Evolutionary conservation across 805 yeast genomes (phyloP).

Genomic region (Gaillardinia entomophila): DNA sequence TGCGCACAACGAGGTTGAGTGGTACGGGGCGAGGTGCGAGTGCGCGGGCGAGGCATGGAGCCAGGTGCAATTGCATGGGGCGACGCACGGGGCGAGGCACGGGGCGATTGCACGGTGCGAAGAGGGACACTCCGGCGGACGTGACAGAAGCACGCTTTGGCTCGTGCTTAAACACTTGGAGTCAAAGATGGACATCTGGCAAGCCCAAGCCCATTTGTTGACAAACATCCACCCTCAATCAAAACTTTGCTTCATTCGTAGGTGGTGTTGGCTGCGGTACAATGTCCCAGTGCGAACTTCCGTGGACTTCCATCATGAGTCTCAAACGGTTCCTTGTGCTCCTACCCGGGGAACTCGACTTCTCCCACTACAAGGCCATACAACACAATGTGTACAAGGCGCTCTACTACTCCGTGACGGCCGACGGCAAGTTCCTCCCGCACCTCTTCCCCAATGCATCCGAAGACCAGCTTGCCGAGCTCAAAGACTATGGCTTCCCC

Average conservation of each 20-base stretch:
- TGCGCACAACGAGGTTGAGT: neutral
- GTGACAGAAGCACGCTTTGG: constrained; percentile 9
- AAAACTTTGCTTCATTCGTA: too few relatives aligned
- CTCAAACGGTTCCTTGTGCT: constrained; percentile 22
- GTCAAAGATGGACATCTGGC: too few relatives aligned
- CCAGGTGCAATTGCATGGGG: too few relatives aligned
- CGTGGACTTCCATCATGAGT: constrained; percentile 5
- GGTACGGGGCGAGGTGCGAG: neutral
- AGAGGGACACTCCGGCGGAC: neutral
- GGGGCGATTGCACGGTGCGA: neutral
- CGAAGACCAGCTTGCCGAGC: constrained; percentile 1
- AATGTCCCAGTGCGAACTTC: too few relatives aligned
- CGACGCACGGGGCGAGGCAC: neutral
- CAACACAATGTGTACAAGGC: constrained; percentile 18
- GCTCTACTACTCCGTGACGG: constrained; percentile 1
- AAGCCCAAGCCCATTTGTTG: too few relatives aligned
- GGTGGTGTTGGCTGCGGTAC: too few relatives aligned
- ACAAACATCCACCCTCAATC: too few relatives aligned
- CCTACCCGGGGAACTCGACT: constrained; percentile 15
- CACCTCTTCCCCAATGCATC: constrained; percentile 8
- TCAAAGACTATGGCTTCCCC: constrained; percentile 2
- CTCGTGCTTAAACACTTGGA: too few relatives aligned
- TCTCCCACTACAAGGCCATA: constrained; percentile 5
- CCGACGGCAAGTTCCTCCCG: constrained; percentile 7
- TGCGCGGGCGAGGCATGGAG: neutral